Evolutionary conservation across 495 filamentous ascomycete genomes (phyloP).

Genomic region (Penicillium coprophilum): DNA sequence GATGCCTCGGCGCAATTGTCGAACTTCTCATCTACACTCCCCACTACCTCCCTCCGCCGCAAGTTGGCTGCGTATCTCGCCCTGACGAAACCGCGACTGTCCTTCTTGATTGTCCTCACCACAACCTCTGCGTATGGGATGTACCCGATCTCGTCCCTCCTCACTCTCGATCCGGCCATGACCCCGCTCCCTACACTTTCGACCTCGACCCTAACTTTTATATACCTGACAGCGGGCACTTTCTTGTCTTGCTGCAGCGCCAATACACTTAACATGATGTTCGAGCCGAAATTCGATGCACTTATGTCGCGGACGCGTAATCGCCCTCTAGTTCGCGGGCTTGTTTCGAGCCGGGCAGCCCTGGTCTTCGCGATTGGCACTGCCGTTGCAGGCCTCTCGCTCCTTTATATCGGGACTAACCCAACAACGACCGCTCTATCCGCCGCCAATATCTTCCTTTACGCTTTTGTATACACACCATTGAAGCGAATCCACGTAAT

Average conservation of each 20-base stretch:
- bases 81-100: conserved; percentile 90
- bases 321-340: conserved; percentile 79
- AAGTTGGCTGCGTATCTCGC: conserved; percentile 82
- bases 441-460: conserved; percentile 79
- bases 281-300: conserved; percentile 86
- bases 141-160: conserved; percentile 70
- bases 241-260: conserved; percentile 81
- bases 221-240: conserved; percentile 89
- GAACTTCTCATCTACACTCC: conserved; percentile 63
- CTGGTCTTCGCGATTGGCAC: conserved; percentile 73
- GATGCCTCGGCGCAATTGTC: conserved; percentile 85
- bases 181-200: conserved; percentile 79
- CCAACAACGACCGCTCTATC: conserved; percentile 88
- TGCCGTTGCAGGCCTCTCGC: conserved; percentile 61
- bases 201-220: conserved; percentile 81
- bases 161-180: conserved; percentile 57
- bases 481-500: conserved; percentile 82
- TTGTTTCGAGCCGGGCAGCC: conserved; percentile 74
- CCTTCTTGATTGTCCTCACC: conserved; percentile 85
- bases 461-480: conserved; percentile 90
- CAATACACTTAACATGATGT: conserved; percentile 95
- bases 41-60: conserved; percentile 70
- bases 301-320: conserved; percentile 91
- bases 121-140: conserved; percentile 90
- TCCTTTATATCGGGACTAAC: conserved; percentile 87